Conservation (phyloP, 2,329 filamentous ascomycete species). For the Zasmidium citrigriseum region DNA sequence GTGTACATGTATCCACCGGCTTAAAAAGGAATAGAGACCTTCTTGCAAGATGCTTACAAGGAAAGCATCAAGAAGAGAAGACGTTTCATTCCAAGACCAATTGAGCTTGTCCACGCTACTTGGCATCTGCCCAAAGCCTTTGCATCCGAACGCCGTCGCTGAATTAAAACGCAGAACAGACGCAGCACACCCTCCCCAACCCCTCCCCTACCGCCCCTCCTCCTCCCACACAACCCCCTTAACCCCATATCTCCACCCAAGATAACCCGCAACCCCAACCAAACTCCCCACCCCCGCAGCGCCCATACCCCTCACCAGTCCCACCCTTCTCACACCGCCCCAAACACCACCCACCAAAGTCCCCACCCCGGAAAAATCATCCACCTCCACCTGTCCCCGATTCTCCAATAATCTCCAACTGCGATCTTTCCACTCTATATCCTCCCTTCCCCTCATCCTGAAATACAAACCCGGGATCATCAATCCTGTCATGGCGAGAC, state of each 20-base stretch:
- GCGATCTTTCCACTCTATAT: not conserved
- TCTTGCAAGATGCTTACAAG: too few relatives aligned
- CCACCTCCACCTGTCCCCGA: not conserved
- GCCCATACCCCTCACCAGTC: not conserved
- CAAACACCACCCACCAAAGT: not conserved
- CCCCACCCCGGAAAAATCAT: not conserved
- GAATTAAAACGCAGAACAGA: too few relatives aligned
- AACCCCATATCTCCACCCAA: not conserved
- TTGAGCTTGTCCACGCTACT: too few relatives aligned
- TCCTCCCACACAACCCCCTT: not conserved
- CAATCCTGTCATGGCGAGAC: not conserved
- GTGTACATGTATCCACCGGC: not conserved
- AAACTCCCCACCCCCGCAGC: not conserved
- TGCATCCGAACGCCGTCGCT: too few relatives aligned
- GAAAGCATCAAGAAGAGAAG: too few relatives aligned
- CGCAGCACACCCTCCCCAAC: not conserved
- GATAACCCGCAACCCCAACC: not conserved
- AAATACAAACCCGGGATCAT: not conserved
- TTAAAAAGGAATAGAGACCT: too few relatives aligned
- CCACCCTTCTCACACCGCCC: not conserved
- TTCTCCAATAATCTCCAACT: not conserved
- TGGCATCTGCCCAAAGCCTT: too few relatives aligned
- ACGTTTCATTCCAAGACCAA: too few relatives aligned
- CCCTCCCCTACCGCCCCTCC: not conserved
- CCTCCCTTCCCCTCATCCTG: not conserved